Conservation (phyloP, 2,329 filamentous ascomycete genomes). For the Ascochyta lentis region DNA sequence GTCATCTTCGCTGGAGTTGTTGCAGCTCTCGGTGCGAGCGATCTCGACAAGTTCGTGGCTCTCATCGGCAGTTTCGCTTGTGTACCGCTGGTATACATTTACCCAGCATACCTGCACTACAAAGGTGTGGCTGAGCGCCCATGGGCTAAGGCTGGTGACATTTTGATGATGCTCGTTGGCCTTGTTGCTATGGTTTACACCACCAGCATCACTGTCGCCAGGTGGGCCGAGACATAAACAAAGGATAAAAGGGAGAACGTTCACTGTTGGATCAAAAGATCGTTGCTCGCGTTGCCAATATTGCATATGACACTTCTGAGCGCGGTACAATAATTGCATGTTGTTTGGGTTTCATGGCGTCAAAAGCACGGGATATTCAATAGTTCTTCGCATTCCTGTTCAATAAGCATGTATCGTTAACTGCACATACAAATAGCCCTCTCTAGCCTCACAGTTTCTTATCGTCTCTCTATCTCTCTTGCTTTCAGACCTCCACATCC, state of each 20-base stretch:
- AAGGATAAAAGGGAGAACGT: too few relatives aligned
- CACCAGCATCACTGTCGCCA: conserved; percentile 65
- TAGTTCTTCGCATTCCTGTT: neutral
- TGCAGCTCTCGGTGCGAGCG: conserved; percentile 68
- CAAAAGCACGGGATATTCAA: too few relatives aligned
- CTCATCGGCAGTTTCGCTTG: conserved; percentile 77
- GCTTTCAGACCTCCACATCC: too few relatives aligned
- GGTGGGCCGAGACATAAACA: conserved; percentile 40
- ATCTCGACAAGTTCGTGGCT: conserved; percentile 77
- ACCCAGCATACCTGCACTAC: conserved; percentile 74
- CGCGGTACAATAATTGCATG: too few relatives aligned
- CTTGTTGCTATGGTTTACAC: conserved; percentile 77
- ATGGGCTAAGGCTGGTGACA: conserved; percentile 64
- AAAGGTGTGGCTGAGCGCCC: conserved; percentile 67
- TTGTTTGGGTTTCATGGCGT: too few relatives aligned
- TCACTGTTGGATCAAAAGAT: too few relatives aligned
- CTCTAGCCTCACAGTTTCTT: too few relatives aligned
- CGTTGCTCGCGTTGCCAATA: too few relatives aligned
- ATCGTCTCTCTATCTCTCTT: too few relatives aligned
- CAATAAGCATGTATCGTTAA: neutral
- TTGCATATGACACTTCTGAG: too few relatives aligned
- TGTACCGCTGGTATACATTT: conserved; percentile 78
- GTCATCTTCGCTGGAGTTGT: conserved; percentile 67
- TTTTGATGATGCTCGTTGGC: conserved; percentile 69
- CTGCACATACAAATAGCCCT: neutral